Conservation (phyloP, 768 basidiomycete species). For the Boletus rex-veris region DNA sequence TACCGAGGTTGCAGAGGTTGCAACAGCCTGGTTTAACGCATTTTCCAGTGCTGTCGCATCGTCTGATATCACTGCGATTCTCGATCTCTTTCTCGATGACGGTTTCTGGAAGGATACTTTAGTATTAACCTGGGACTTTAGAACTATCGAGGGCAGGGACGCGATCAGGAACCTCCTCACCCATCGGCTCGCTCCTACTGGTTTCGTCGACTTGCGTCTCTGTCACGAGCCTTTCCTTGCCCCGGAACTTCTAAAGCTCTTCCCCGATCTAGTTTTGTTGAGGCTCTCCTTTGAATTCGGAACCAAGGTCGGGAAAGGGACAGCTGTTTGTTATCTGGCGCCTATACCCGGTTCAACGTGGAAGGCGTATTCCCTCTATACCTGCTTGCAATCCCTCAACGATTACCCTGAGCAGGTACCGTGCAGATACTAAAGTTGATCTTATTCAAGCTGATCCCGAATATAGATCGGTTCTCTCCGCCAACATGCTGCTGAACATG, state of each 20-base stretch:
- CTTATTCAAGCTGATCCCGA: background rate
- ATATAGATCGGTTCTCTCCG: background rate
- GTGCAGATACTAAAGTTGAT: background rate
- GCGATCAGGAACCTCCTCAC: slow-evolving; percentile 39
- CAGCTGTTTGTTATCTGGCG: slow-evolving; percentile 53
- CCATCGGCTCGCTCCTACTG: slow-evolving; percentile 30
- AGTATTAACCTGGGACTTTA: slow-evolving; percentile 54
- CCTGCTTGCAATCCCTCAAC: slow-evolving; percentile 57
- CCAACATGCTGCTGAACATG: background rate
- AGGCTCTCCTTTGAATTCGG: slow-evolving; percentile 55
- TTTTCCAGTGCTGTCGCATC: slow-evolving; percentile 23
- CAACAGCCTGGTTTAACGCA: slow-evolving; percentile 22
- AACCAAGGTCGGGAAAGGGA: slow-evolving; percentile 44
- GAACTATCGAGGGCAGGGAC: slow-evolving; percentile 41
- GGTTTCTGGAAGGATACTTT: slow-evolving; percentile 54
- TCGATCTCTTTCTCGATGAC: slow-evolving; percentile 28
- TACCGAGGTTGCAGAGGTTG: slow-evolving; percentile 17
- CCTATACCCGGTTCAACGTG: slow-evolving; percentile 43
- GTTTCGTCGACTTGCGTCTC: slow-evolving; percentile 9
- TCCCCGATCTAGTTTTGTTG: slow-evolving; percentile 58
- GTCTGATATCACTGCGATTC: slow-evolving; percentile 13
- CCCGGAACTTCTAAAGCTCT: slow-evolving; percentile 37
- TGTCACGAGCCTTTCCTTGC: slow-evolving; percentile 23
- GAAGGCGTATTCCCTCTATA: slow-evolving; percentile 61
- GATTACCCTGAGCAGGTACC: slow-evolving; percentile 48